A percentile compares a stretch with the other conserved stretches of the same genome.
Conservation (phyloP, 108 stramenopile genomes). For the Nitzschia inconspicua region DNA sequence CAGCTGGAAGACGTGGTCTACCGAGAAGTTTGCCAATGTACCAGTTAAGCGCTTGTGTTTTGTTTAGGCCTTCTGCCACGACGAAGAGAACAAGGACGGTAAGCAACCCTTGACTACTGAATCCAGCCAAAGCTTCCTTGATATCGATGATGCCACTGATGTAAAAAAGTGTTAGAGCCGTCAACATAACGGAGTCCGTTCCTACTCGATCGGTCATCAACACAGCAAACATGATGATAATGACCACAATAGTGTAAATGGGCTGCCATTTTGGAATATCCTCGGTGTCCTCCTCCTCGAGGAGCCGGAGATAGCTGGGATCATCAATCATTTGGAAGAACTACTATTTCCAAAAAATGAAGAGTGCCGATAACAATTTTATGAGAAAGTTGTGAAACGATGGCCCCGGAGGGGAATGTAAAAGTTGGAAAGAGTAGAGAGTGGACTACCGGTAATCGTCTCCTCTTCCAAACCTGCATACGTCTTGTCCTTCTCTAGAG, state of each 20-base stretch:
- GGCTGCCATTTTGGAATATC: too few species aligned
- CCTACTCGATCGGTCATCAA: slow-evolving; percentile 65
- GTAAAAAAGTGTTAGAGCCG: slow-evolving; percentile 66
- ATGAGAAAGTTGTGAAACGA: too few species aligned
- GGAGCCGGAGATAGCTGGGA: too few species aligned
- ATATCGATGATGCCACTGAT: slow-evolving; percentile 61
- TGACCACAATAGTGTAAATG: slow-evolving; percentile 50
- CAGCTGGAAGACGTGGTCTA: slow-evolving; percentile 42
- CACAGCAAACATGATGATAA: slow-evolving; percentile 65
- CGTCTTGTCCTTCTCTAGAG: too few species aligned
- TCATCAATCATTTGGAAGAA: too few species aligned
- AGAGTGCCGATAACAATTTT: too few species aligned
- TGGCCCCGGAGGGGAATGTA: too few species aligned
- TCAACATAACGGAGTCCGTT: slow-evolving; percentile 70
- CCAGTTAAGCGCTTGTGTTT: slow-evolving; percentile 84
- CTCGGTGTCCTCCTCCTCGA: too few species aligned
- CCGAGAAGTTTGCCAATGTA: slow-evolving; percentile 84
- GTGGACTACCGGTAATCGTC: too few species aligned
- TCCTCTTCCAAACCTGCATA: too few species aligned
- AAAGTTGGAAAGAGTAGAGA: too few species aligned
- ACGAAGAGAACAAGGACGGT: slow-evolving; percentile 84
- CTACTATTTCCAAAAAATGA: too few species aligned
- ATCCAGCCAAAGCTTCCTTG: slow-evolving; percentile 69
- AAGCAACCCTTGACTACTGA: slow-evolving; percentile 76
- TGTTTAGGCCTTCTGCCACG: slow-evolving; percentile 75